A percentile compares a stretch with the other conserved stretches of the same genome.
Evolutionary conservation across 345 rosid species (phyloP).

Genomic region (Trapa bicornis): DNA sequence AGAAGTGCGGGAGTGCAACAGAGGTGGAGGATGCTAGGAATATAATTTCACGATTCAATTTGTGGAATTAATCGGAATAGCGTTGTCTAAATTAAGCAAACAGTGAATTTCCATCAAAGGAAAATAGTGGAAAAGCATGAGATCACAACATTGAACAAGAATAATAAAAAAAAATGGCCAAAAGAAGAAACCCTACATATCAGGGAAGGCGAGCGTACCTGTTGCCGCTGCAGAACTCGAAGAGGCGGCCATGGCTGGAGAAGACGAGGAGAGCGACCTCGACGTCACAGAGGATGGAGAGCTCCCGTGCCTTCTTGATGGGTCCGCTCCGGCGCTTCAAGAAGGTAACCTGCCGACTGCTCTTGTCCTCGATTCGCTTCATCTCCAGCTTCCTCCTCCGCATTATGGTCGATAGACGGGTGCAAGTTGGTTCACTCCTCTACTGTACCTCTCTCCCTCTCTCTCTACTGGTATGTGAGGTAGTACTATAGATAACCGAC

Average conservation of each 20-base stretch:
- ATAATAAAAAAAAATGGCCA: background rate
- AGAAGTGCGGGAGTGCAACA: background rate
- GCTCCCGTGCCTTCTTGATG: constrained; percentile 55
- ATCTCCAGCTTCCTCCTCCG: constrained; percentile 49
- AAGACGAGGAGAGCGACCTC: constrained; percentile 43
- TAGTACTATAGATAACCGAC: background rate
- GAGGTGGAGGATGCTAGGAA: background rate
- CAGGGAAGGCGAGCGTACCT: constrained; percentile 18
- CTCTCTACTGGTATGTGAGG: too few relatives aligned
- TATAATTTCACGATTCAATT: background rate
- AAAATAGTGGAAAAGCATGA: background rate
- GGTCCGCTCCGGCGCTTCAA: constrained; percentile 55
- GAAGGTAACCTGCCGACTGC: constrained; percentile 57
- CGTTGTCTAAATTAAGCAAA: background rate
- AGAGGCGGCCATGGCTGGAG: constrained; percentile 42
- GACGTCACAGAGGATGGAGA: constrained; percentile 59
- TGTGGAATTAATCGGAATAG: background rate
- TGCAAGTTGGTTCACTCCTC: background rate
- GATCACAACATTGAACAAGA: background rate
- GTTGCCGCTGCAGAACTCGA: constrained; percentile 30
- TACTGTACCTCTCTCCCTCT: too few relatives aligned
- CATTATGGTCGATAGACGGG: background rate
- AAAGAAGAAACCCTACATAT: background rate
- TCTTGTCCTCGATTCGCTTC: constrained; percentile 53
- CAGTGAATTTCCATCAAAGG: background rate